A percentile compares a stretch with the other conserved stretches of the same genome.
Evolutionary conservation across 2,329 filamentous ascomycete species (phyloP).

Genomic region (Pestalotiopsis sp.): DNA sequence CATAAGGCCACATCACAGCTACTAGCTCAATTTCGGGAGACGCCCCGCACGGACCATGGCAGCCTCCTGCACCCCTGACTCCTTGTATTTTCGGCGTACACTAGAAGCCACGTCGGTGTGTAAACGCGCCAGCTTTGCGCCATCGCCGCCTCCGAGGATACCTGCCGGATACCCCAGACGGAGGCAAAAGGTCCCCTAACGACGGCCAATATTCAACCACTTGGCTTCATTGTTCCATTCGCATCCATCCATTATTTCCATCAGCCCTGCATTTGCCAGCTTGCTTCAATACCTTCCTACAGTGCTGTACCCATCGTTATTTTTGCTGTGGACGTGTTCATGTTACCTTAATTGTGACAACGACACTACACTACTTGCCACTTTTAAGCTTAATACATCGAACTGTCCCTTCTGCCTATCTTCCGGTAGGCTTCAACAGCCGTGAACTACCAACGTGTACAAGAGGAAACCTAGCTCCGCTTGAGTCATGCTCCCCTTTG

Average conservation of each 20-base stretch:
- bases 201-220: not conserved
- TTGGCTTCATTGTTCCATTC: not conserved
- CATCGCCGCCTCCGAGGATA: not conserved
- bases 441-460: not conserved
- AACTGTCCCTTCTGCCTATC: not conserved
- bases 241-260: not conserved
- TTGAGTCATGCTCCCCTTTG: not conserved
- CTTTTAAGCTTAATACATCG: slow-evolving; percentile 6
- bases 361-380: not conserved
- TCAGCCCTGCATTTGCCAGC: slow-evolving; percentile 12
- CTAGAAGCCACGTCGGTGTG: not conserved
- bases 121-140: not conserved
- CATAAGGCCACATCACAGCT: slow-evolving; percentile 11
- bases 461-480: not conserved
- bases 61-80: not conserved
- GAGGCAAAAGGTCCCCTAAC: not conserved
- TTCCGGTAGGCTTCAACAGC: not conserved
- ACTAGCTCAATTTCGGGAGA: slow-evolving; percentile 1
- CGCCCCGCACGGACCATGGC: not conserved
- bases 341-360: no score
- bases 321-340: not conserved
- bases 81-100: not conserved
- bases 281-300: not conserved
- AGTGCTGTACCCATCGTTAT: not conserved
- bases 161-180: not conserved